Conservation (phyloP, 2,329 filamentous ascomycete genomes). For the Aspergillus sp. region DNA sequence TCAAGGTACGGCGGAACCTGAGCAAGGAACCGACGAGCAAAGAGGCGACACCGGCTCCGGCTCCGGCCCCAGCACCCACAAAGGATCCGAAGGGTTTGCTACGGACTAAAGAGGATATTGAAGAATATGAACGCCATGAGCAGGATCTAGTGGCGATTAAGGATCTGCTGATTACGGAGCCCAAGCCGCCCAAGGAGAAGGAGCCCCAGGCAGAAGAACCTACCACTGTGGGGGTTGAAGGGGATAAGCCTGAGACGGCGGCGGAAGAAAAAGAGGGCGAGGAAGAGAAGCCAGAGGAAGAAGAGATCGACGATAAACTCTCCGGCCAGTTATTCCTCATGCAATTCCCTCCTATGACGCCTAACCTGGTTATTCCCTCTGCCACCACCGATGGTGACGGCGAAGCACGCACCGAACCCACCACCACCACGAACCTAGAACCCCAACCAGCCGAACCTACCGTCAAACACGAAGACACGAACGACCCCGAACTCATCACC, state of each 20-base stretch:
- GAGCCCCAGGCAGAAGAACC: conserved; percentile 1
- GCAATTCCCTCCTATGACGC: conserved; percentile 58
- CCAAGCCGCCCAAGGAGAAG: conserved; percentile 13
- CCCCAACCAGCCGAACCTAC: conserved; percentile 1
- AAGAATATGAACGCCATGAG: conserved; percentile 36
- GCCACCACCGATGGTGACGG: conserved; percentile 9
- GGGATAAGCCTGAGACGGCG: conserved; percentile 9
- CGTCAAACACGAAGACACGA: conserved; percentile 8
- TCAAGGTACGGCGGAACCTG: conserved; percentile 29
- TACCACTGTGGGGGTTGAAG: conserved; percentile 6
- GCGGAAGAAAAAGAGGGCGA: conserved; percentile 9
- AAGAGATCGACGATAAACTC: conserved; percentile 33
- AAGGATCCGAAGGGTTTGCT: conserved; percentile 29
- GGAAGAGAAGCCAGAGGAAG: conserved; percentile 21
- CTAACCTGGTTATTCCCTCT: conserved; percentile 44
- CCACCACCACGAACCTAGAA: not conserved
- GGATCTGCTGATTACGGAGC: conserved; percentile 27
- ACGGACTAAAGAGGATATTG: conserved; percentile 35
- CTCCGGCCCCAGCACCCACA: conserved; percentile 11
- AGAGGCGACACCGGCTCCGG: conserved; percentile 12
- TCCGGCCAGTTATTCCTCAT: conserved; percentile 56
- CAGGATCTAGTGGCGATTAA: conserved; percentile 36
- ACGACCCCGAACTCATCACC: conserved; percentile 1
- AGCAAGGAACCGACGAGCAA: conserved; percentile 12
- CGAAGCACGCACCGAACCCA: conserved; percentile 3